These are phyloP conservation scores for Pythium graminicola DNA, from an alignment of 352 stramenopile species.

Conservation along the genomic window DNA sequence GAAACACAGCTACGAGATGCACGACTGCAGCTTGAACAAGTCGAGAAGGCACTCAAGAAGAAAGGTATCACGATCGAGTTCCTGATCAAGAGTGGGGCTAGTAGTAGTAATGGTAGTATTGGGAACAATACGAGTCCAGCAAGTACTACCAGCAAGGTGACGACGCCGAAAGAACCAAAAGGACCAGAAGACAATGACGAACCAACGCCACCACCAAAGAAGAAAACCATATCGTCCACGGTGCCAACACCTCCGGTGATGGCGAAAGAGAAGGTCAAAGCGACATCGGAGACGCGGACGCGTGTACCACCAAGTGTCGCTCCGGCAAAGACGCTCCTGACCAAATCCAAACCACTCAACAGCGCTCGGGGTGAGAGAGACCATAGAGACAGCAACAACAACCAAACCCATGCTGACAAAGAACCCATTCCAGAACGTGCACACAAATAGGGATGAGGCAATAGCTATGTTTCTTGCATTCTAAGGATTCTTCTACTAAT, in stretches of 20 bases:
- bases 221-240: not conserved
- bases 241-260: not conserved
- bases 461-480: not conserved
- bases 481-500: not conserved
- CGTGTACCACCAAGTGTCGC: not conserved
- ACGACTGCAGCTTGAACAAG: constrained; percentile 25
- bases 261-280: not conserved
- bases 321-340: not conserved
- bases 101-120: not conserved
- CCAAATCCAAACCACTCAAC: not conserved
- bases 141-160: not conserved
- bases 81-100: constrained; percentile 33
- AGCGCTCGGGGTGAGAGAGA: too few relatives aligned
- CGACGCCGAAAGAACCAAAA: constrained; percentile 5
- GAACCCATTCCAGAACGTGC: constrained; percentile 15
- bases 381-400: constrained; percentile 2
- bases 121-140: constrained; percentile 2
- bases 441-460: constrained; percentile 7
- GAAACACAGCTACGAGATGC: constrained; percentile 28
- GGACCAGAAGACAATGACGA: constrained; percentile 10
- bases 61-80: constrained; percentile 66
- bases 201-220: not conserved
- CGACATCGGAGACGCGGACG: not conserved
- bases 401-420: constrained; percentile 14
- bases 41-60: constrained; percentile 47